Conservation (phyloP, 768 basidiomycete species). For the Leucosporidium yakuticum region DNA sequence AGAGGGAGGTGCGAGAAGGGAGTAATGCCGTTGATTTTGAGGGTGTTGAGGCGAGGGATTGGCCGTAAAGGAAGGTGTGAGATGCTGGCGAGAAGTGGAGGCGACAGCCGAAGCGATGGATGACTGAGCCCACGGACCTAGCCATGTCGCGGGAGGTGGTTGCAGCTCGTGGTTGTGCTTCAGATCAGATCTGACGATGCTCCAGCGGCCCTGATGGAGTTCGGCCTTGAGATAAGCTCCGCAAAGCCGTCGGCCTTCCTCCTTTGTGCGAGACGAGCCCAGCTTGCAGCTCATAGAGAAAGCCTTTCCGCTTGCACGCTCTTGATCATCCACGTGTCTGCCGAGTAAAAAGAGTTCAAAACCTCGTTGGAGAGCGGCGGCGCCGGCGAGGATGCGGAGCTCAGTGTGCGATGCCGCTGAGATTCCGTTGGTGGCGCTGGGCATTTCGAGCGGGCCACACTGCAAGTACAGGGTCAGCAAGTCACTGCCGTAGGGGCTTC, state of each 20-base stretch:
- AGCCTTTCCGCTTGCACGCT: not conserved
- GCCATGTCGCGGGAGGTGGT: not conserved
- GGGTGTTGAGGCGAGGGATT: not conserved
- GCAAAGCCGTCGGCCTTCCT: not conserved
- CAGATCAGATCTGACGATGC: not conserved
- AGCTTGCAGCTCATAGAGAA: not conserved
- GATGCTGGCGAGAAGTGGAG: too few relatives aligned
- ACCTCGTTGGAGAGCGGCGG: not conserved
- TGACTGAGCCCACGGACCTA: not conserved
- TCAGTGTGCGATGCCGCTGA: not conserved
- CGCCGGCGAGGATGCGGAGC: not conserved
- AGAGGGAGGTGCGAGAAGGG: not conserved
- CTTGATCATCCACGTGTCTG: not conserved
- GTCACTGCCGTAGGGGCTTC: too few relatives aligned
- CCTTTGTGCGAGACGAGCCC: not conserved
- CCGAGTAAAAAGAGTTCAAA: not conserved
- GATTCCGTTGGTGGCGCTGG: not conserved
- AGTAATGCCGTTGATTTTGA: not conserved
- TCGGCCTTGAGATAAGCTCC: not conserved
- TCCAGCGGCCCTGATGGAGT: not conserved
- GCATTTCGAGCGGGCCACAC: not conserved
- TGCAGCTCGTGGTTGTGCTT: not conserved
- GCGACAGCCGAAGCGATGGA: not conserved
- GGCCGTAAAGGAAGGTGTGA: not conserved
- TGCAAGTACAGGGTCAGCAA: not conserved